phyloP scores from a whole-genome alignment of 768 basidiomycete species.

The Psilocybe sp. region DNA sequence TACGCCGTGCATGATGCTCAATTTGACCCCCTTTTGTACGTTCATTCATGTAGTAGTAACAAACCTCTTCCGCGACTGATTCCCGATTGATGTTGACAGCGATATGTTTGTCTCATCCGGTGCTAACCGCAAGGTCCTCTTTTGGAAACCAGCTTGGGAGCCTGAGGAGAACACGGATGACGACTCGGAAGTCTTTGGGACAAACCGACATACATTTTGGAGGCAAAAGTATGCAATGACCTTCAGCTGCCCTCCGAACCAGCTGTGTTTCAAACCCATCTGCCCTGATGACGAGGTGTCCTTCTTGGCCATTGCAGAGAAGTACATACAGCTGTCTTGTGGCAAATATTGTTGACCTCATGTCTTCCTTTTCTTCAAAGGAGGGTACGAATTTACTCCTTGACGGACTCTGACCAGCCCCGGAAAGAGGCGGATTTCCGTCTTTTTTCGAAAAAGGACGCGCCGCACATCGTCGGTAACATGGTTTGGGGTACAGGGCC shows the following conservation, averaged over 20 bases:
- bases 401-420: neutral
- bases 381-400: slow-evolving; percentile 19
- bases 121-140: slow-evolving; percentile 36
- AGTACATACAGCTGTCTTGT: slow-evolving; percentile 21
- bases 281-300: slow-evolving; percentile 16
- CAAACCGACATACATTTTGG: slow-evolving; percentile 6
- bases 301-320: slow-evolving; percentile 40
- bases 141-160: slow-evolving; percentile 37
- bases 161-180: slow-evolving; percentile 10
- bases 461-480: slow-evolving; percentile 34
- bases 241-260: slow-evolving; percentile 33
- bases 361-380: slow-evolving; percentile 10
- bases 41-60: slow-evolving; percentile 2
- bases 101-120: too few species aligned
- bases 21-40: slow-evolving; percentile 49
- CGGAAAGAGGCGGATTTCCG: slow-evolving; percentile 6
- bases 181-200: neutral
- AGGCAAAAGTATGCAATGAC: slow-evolving; percentile 13
- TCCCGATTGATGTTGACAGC: too few species aligned
- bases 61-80: neutral
- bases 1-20: slow-evolving; percentile 56
- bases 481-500: slow-evolving; percentile 50
- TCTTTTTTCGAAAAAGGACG: slow-evolving; percentile 13
- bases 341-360: slow-evolving; percentile 13
- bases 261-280: slow-evolving; percentile 41